These are phyloP conservation scores for Suillus plorans DNA, from an alignment of 768 basidiomycete genomes.

Conservation along the genomic window DNA sequence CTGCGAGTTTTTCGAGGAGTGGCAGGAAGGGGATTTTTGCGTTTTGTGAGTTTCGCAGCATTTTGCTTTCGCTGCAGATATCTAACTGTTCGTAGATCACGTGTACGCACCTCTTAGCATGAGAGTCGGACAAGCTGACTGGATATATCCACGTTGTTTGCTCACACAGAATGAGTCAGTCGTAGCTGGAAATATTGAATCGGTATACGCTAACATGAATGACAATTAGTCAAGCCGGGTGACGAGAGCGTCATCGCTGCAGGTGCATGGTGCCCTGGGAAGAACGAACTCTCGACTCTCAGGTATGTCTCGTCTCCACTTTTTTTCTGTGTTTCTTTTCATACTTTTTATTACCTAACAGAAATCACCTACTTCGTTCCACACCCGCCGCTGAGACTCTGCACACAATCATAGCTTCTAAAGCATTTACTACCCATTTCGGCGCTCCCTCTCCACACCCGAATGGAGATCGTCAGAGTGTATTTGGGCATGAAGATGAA, in stretches of 20 bases:
- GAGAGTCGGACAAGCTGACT: not conserved
- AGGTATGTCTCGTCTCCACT: constrained; percentile 41
- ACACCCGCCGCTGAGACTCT: constrained; percentile 46
- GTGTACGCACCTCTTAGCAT: not conserved
- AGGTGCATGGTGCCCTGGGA: constrained; percentile 77
- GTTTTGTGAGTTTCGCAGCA: constrained; percentile 54
- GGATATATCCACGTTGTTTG: not conserved
- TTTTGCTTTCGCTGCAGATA: no score
- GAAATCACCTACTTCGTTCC: constrained; percentile 62
- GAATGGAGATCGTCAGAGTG: constrained; percentile 63
- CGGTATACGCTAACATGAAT: constrained; percentile 3
- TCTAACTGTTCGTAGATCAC: constrained; percentile 1
- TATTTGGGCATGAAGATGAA: constrained; percentile 88
- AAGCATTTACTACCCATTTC: constrained; percentile 75
- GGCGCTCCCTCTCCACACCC: constrained; percentile 65
- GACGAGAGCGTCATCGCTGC: constrained; percentile 73
- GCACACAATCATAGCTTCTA: constrained; percentile 61
- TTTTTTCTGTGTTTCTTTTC: not conserved
- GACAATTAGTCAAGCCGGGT: constrained; percentile 57
- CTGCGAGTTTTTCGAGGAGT: constrained; percentile 83
- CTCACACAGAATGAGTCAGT: not conserved
- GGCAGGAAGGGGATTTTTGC: constrained; percentile 92
- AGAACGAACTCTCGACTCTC: constrained; percentile 76
- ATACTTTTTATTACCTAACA: constrained; percentile 17
- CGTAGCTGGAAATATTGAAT: not conserved